Evolutionary conservation across 225 moss, liverwort and hornwort species (phyloP), one percentile per base, ranked within the genome.

Genomic region (Bryum argenteum): DNA sequence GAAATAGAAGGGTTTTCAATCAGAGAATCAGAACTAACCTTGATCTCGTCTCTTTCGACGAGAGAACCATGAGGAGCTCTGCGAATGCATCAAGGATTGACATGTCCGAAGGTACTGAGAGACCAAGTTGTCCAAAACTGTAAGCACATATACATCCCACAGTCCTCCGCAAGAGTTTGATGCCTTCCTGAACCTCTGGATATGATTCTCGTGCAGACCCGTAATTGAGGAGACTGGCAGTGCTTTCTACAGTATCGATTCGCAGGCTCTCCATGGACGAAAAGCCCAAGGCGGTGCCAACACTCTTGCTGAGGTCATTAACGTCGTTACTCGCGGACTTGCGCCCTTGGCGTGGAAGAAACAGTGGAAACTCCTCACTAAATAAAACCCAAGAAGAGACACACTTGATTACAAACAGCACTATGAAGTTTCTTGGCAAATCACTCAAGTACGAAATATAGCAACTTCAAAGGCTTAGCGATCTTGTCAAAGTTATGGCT

Each of bases 311-410:
- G 50, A 71, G 63, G 21, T 87, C 89, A 78, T 66, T 88, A 56
- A 38, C 73, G 17, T 91, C 90, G 47, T 89, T 89, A 18, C 71
- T 54, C 16, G 81, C 75, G 39, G 80, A 75, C 37, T 82, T 80
- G 60, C 83, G 89, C 58, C 91, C 83, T 79, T 84, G 84, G 41
- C 87, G 84, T 18, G 94, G 94, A 73, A 98, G 81, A 84, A 98
- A 94, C 5, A 98, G 73, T 38, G 97, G 94, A 62, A 92, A 98
- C 70, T 98, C 97, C 72, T 98, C 94, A 75, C 97, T 98, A 85
- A 65, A 33, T 33, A 33, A 33, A 33, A 67, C 54, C 40, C 58
- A 69, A 22, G 66, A 54, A 17, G 62, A 70, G 41, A 17, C 16
- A 41, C 37, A 18, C 39, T 48, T 77, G 70, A 72, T 40, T 54